These are phyloP conservation scores for Medicago ruthenica DNA, from an alignment of 306 rosid genomes.

Conservation along the genomic window DNA sequence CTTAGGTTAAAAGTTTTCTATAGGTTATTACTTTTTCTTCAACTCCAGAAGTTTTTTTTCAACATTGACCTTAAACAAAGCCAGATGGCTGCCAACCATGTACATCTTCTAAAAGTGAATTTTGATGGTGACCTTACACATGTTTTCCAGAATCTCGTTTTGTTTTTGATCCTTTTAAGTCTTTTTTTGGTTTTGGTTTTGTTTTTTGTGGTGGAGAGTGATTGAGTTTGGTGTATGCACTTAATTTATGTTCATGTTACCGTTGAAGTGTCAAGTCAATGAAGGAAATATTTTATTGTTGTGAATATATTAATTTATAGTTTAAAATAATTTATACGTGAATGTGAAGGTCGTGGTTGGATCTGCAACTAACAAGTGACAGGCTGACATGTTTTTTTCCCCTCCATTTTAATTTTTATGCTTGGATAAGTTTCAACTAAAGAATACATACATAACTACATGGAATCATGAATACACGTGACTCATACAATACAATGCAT, in stretches of 20 bases:
- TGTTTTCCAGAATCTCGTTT: background rate
- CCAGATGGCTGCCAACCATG: constrained; percentile 33
- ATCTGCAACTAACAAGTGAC: constrained; percentile 37
- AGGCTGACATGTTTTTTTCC: constrained; percentile 39
- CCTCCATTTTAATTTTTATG: constrained; percentile 28
- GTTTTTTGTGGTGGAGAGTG: constrained; percentile 26
- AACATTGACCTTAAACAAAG: constrained; percentile 33
- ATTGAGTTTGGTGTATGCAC: constrained; percentile 36
- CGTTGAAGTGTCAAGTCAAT: constrained; percentile 45
- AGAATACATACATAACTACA: constrained; percentile 7
- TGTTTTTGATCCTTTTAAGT: background rate
- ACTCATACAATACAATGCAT: constrained; percentile 1
- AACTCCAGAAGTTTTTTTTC: background rate
- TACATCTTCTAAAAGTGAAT: constrained; percentile 18
- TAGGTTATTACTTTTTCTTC: background rate
- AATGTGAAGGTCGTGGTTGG: constrained; percentile 53
- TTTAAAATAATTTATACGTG: constrained; percentile 35
- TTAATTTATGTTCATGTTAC: constrained; percentile 29
- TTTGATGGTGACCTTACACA: constrained; percentile 31
- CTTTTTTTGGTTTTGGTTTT: background rate
- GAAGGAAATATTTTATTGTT: background rate
- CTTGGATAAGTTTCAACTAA: background rate
- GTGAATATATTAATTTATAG: constrained; percentile 22
- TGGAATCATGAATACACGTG: background rate
- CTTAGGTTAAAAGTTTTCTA: constrained; percentile 34